Percentiles rank a stretch among this genome's conserved stretches.
These are phyloP conservation scores for Gomphus bonarii DNA, from an alignment of 1,284 basidiomycete genomes.

Conservation along the genomic window DNA sequence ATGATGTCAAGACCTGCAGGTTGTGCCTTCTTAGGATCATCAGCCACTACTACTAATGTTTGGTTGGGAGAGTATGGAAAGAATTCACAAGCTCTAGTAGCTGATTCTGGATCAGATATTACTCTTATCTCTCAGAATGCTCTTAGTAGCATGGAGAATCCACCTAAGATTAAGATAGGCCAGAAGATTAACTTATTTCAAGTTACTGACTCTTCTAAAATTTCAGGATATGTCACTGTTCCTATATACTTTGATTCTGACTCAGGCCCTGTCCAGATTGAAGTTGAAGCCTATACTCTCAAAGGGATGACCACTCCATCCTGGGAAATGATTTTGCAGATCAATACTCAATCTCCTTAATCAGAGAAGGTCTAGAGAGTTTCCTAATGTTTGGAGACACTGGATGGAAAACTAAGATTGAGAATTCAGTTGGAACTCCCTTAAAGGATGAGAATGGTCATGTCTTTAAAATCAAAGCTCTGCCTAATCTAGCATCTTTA, in stretches of 20 bases:
- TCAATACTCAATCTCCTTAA: conserved; percentile 22
- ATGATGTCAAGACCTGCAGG: conserved; percentile 22
- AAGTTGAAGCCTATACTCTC: conserved; percentile 25
- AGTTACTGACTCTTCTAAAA: too few relatives aligned
- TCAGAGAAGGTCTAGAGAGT: conserved; percentile 16
- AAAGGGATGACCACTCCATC: too few relatives aligned
- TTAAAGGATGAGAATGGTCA: not conserved
- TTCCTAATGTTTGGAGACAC: conserved; percentile 19
- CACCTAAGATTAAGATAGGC: conserved; percentile 13
- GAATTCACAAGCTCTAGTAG: not conserved
- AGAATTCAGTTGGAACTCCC: not conserved
- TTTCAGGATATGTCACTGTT: too few relatives aligned
- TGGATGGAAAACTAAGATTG: conserved; percentile 9
- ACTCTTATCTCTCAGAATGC: conserved; percentile 10
- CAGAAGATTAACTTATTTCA: too few relatives aligned
- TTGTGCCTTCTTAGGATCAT: conserved; percentile 14
- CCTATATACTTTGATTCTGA: conserved; percentile 19
- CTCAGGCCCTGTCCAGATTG: conserved; percentile 18
- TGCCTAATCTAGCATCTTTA: not conserved
- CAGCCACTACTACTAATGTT: conserved; percentile 2
- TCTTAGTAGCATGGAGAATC: not conserved
- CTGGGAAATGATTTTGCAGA: conserved; percentile 24
- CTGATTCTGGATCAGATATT: conserved; percentile 14
- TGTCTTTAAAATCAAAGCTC: conserved; percentile 2
- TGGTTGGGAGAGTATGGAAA: not conserved